Base-by-base conservation (phyloP, 306 rosid species). In the Arachis hypogaea region DNA sequence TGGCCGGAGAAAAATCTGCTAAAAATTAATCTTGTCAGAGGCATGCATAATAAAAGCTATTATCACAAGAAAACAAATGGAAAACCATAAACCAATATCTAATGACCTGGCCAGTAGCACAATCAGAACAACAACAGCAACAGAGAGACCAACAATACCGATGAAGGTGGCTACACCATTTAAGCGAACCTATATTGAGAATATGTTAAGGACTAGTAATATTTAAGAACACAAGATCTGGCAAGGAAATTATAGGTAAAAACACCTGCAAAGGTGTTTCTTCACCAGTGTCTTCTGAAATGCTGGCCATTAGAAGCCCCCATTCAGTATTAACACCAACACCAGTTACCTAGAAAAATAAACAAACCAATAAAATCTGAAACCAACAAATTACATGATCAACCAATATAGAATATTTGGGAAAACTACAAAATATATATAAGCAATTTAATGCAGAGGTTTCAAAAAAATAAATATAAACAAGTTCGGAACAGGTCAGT, bases 291-390 rank as follows among this genome's bases (percentile, higher is more conserved):
- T 95, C 99, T 81, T 95, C 99, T 18, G 98, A 88, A 81, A 95
- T 95, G 82, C 97, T 95, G 77, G 99, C 95, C 99, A 95, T 95
- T 40, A 95, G 93, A 85, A 95, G 86, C 68, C 99, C 99, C 98
- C 98, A 95, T 80, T 95, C 99, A 54, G 99, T 95, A 86, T 95
- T 92, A 59, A 84, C 16, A 68, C 99, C 99, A 77, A 95, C 99
- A 82, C 96, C 82, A 0, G 93, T 89, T 47, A 92, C 99, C 99
- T 95, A 68, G 51, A 11, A 73, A 73, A 77, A 47, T 0, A 75
- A 72, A 45, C 30, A 67, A 70, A 68, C 61, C 11, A 52, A 66
- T 11, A 8, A 11, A 45, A 66, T 63, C 41, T 52, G 16, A 60
- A 45, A 69, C 16, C 36, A 5, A 12, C 69, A 61, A 73, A 63